Evolutionary conservation across 768 basidiomycete genomes (phyloP).

Genomic region (Dictyophora rubrovolvata): DNA sequence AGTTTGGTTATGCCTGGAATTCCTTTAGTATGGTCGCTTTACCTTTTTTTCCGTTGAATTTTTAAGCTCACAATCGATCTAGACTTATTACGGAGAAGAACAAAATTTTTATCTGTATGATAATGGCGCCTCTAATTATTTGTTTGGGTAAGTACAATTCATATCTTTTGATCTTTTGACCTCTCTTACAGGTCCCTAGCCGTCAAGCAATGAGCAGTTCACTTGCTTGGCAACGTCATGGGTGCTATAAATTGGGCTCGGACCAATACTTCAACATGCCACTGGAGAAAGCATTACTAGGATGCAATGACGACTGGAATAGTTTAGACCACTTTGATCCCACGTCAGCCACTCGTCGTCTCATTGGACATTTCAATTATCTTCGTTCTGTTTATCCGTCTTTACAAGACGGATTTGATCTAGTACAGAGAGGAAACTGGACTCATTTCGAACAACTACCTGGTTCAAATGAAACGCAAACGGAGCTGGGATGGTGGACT

Average conservation of each 20-base stretch:
- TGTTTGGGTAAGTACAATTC: conserved; percentile 57
- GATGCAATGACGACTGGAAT: conserved; percentile 87
- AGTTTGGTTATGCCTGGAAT: conserved; percentile 81
- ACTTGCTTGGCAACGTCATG: conserved; percentile 89
- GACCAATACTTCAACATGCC: conserved; percentile 93
- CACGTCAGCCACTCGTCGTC: conserved; percentile 63
- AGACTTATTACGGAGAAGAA: conserved; percentile 88
- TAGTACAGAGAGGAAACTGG: conserved; percentile 82
- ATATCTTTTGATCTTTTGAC: not conserved
- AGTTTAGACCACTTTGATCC: conserved; percentile 92
- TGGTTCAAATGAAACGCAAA: conserved; percentile 70
- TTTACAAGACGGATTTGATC: conserved; percentile 78
- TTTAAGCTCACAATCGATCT: conserved; percentile 9
- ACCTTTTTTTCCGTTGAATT: not conserved
- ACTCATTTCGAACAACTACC: conserved; percentile 69
- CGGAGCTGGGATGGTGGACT: conserved; percentile 87
- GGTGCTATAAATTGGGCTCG: conserved; percentile 85
- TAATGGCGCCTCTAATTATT: conserved; percentile 84
- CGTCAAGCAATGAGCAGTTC: conserved; percentile 82
- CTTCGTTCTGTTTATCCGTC: conserved; percentile 60
- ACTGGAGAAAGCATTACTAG: conserved; percentile 64
- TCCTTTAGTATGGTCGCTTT: conserved; percentile 43
- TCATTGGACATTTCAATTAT: conserved; percentile 63
- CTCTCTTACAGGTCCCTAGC: conserved; percentile 27
- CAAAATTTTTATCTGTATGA: conserved; percentile 84